Base-by-base conservation (phyloP, 2,329 filamentous ascomycete species). In the Pseudopyrenochaeta lycopersici region DNA sequence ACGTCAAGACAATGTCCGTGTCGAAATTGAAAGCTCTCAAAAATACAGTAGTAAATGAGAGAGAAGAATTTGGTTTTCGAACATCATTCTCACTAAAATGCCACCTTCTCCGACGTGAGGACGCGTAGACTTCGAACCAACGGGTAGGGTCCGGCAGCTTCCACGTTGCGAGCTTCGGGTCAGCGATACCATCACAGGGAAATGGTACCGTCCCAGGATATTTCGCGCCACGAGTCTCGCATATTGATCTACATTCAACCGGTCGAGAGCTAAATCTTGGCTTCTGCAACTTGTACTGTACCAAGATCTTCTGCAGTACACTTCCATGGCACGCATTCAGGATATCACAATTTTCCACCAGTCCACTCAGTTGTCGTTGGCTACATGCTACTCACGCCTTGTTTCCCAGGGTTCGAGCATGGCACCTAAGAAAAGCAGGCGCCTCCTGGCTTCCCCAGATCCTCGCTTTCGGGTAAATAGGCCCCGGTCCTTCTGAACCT, bases 171-270 rank as follows among this genome's bases (percentile, higher is more conserved):
- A 45, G 30, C 15, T 30, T 18, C 36, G 17, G 20, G 35, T 10
- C 35, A 20, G 3, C 9, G 14, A 7, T 20, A 12, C 17, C 36
- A 39, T 11, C 36, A 23, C 36, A 39, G 11, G 12, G 11, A 39
- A 41, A 27, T 31, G 29, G 15, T 42, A 31, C 43, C 39, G 50
- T 46, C 49, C 43, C 55, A 44, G 51, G 55, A 58, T 58, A 52
- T 47, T 53, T 38, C 44, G 27, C 43, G n/a, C 32, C 44, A 43
- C 49, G 52, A 62, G 61, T 56, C 56, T 53, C 29, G 43, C 48
- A 55, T 57, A 60, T 67, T 66, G 52, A 57, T 45, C 52, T 54
- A 50, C 54, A 70, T 68, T 72, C 68, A 72, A 47, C 67, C 69
- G 66, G 51, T 55, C 38, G 49, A 47, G 47, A 57, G 36, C 38